Conservation (phyloP, 2,329 filamentous ascomycete species). For the Exophiala xenobiotica region DNA sequence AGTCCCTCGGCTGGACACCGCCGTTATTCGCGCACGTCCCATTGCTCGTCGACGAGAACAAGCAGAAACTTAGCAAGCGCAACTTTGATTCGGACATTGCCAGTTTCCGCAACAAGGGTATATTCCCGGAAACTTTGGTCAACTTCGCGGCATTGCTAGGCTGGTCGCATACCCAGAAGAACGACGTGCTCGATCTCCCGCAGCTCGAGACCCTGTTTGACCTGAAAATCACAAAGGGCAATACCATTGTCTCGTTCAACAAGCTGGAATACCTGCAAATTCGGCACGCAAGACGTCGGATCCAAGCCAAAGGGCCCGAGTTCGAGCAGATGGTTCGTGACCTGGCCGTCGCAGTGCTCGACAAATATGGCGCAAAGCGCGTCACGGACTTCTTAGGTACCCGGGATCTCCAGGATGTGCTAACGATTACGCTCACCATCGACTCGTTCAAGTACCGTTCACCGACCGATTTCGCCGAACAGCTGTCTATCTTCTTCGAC, state of each 20-base stretch:
- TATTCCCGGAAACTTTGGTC: conserved; percentile 63
- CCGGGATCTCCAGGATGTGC: conserved; percentile 46
- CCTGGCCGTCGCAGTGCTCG: conserved; percentile 24
- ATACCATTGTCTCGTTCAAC: conserved; percentile 75
- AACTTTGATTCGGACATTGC: conserved; percentile 65
- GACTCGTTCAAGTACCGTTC: conserved; percentile 54
- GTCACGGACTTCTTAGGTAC: conserved; percentile 22
- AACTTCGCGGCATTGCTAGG: conserved; percentile 87
- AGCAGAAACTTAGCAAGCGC: conserved; percentile 83
- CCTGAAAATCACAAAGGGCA: conserved; percentile 85
- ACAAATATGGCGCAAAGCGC: conserved; percentile 23
- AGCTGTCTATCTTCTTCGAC: conserved; percentile 60
- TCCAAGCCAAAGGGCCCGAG: conserved; percentile 45
- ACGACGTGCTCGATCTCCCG: conserved; percentile 69
- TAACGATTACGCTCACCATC: conserved; percentile 51
- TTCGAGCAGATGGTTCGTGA: conserved; percentile 42
- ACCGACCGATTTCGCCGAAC: conserved; percentile 54
- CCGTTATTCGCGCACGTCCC: conserved; percentile 80
- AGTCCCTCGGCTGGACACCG: conserved; percentile 71
- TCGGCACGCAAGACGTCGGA: conserved; percentile 59
- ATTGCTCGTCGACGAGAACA: conserved; percentile 66
- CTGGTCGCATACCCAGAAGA: conserved; percentile 69
- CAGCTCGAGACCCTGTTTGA: conserved; percentile 73
- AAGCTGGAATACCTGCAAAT: conserved; percentile 81
- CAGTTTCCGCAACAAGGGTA: conserved; percentile 56